These are phyloP conservation scores for Penicillium digitatum DNA, from an alignment of 2,329 filamentous ascomycete genomes.

Conservation along the genomic window DNA sequence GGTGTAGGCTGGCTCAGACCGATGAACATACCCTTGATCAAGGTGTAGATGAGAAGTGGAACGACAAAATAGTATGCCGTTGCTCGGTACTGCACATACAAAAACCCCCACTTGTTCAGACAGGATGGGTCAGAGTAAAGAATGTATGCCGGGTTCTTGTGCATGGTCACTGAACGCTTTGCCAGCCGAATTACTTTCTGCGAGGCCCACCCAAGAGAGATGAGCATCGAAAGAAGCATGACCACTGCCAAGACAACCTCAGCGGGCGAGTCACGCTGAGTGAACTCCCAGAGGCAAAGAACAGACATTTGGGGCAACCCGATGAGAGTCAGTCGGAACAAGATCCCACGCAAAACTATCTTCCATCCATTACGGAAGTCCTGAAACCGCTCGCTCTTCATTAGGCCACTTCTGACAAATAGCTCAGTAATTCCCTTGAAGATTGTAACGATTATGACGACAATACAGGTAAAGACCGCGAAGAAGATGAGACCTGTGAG, in stretches of 20 bases:
- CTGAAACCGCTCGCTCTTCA: slow-evolving; percentile 79
- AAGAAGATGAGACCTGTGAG: slow-evolving; percentile 89
- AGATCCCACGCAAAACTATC: slow-evolving; percentile 85
- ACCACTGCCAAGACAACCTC: slow-evolving; percentile 83
- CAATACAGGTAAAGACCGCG: slow-evolving; percentile 73
- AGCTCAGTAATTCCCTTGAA: slow-evolving; percentile 82
- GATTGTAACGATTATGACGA: slow-evolving; percentile 65
- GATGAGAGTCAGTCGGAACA: slow-evolving; percentile 85
- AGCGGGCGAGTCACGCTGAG: slow-evolving; percentile 75
- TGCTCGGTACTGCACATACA: slow-evolving; percentile 94
- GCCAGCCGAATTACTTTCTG: slow-evolving; percentile 87
- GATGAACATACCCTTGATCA: slow-evolving; percentile 89
- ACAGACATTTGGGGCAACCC: slow-evolving; percentile 89
- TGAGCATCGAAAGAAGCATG: slow-evolving; percentile 76
- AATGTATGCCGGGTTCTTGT: slow-evolving; percentile 95
- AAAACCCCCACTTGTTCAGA: slow-evolving; percentile 96
- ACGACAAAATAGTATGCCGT: slow-evolving; percentile 95
- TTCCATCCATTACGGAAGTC: slow-evolving; percentile 95
- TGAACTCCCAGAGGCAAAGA: slow-evolving; percentile 91
- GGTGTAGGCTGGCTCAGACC: slow-evolving; percentile 70
- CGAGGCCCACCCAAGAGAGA: slow-evolving; percentile 77
- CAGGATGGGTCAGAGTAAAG: slow-evolving; percentile 92
- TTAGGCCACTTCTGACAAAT: slow-evolving; percentile 68
- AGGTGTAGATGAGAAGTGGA: slow-evolving; percentile 68
- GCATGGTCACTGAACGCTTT: slow-evolving; percentile 80